phyloP scores from a whole-genome alignment of 306 rosid species.

The Fragaria vesca region DNA sequence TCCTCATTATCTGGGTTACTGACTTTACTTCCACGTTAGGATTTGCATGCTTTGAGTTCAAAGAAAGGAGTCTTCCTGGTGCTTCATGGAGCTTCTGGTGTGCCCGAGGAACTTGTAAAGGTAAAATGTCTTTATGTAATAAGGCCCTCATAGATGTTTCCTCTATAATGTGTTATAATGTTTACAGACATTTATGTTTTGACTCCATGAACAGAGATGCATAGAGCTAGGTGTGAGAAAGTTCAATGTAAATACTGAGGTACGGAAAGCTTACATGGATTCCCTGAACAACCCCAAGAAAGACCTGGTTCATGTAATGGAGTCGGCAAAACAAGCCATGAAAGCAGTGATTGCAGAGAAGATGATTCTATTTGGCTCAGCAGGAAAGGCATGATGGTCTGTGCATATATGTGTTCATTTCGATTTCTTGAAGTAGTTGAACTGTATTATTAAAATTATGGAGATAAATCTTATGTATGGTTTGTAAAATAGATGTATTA shows the following conservation, averaged over 20 bases:
- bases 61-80: slow-evolving; percentile 73
- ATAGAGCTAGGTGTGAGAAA: slow-evolving; percentile 77
- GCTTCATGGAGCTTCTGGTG: slow-evolving; percentile 96
- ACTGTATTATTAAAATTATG: background rate
- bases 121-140: slow-evolving; percentile 26
- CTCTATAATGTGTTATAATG: slow-evolving; percentile 3
- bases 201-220: slow-evolving; percentile 54
- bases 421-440: background rate
- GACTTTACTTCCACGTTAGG: slow-evolving; percentile 44
- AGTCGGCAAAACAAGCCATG: slow-evolving; percentile 89
- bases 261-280: slow-evolving; percentile 92
- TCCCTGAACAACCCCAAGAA: slow-evolving; percentile 61
- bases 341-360: slow-evolving; percentile 82
- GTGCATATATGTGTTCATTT: background rate
- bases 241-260: slow-evolving; percentile 95
- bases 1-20: slow-evolving; percentile 13
- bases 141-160: slow-evolving; percentile 7
- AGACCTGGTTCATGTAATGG: slow-evolving; percentile 84
- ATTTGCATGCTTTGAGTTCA: slow-evolving; percentile 56
- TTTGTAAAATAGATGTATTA: background rate
- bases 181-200: background rate
- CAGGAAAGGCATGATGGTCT: slow-evolving; percentile 60
- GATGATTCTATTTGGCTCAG: slow-evolving; percentile 92
- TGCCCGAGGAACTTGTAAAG: slow-evolving; percentile 70
- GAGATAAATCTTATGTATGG: background rate